Base-by-base conservation (phyloP, 1,284 basidiomycete species). In the Trichosporon coremiiforme region DNA sequence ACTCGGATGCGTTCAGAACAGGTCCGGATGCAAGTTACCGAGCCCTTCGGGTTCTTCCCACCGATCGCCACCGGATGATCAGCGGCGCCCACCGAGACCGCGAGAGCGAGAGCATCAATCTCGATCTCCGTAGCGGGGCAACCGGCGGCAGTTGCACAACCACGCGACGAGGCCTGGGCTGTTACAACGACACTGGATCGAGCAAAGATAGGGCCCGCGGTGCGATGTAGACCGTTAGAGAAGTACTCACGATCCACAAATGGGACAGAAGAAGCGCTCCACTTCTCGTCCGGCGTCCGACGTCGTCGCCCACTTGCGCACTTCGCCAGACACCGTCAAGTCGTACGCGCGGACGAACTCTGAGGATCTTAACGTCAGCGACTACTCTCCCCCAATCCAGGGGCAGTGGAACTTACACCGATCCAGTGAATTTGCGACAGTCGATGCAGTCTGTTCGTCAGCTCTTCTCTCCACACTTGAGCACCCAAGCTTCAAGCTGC, bases 271-370 rank as follows among this genome's bases (percentile, higher is more conserved):
- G 57, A 35, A 62, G 5, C 57, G 57, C 57, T 62, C 29, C 29
- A 62, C 57, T 9, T 62, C 57, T 5, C 57, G 29, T 15, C 29
- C 17, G 17, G 15, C 57, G 29, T 33, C 57, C 5, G 57, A 62
- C 31, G 57, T 17, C 57, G 57, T 62, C 8, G 29, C 22, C 57
- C 57, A 62, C 31, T 62, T 62, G 17, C 29, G 29, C 57, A 33
- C 31, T 17, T 62, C 57, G 29, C 57, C 57, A 4, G 29, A 17
- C 3, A 62, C 57, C 5, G 57, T 62, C 4, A 62, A 31, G 31
- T 62, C 31, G 57, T n/a, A 31, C 31, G 57, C 57, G 57, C 57
- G 57, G 15, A 62, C 57, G 57, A 62, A 62, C 9, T 62, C 57
- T 4, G 31, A 15, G 1, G 57, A 33, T 8, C 57, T 62, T 12